phyloP scores from a whole-genome alignment of 345 rosid species.

The Pugionium cornutum region DNA sequence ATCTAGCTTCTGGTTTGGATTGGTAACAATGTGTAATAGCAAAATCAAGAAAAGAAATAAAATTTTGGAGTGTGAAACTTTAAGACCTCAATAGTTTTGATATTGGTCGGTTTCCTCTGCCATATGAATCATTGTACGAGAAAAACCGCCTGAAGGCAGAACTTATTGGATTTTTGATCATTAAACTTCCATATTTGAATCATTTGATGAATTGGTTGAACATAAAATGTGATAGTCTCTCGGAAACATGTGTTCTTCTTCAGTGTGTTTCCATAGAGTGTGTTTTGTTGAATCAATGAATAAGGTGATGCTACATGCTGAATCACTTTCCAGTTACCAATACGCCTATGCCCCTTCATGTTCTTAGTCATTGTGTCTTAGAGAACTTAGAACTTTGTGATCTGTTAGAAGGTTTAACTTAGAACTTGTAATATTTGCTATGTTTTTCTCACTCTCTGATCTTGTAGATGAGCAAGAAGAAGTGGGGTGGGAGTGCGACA shows the following conservation, averaged over 20 bases:
- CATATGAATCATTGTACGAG: too few relatives aligned
- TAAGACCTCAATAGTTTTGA: too few relatives aligned
- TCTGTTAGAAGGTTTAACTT: background rate
- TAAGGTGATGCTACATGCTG: too few relatives aligned
- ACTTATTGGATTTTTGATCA: too few relatives aligned
- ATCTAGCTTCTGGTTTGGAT: conserved; percentile 5
- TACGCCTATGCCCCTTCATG: background rate
- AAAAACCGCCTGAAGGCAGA: too few relatives aligned
- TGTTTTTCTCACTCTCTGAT: background rate
- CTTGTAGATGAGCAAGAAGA: conserved; percentile 34
- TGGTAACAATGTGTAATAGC: background rate
- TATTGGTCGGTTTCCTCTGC: too few relatives aligned
- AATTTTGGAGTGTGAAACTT: too few relatives aligned
- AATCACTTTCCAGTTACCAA: too few relatives aligned
- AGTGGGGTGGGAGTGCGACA: conserved; percentile 41
- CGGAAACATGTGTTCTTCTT: background rate
- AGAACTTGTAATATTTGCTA: background rate
- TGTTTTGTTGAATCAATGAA: background rate
- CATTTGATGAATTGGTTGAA: too few relatives aligned
- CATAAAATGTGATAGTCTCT: too few relatives aligned
- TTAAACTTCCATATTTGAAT: too few relatives aligned
- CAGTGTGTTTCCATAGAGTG: background rate
- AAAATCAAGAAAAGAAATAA: too few relatives aligned
- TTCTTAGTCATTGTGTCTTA: conserved; percentile 9
- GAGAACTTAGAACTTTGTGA: background rate